Evolutionary conservation across 2,329 filamentous ascomycete species (phyloP).

Genomic region (Penicillium oxalicum): DNA sequence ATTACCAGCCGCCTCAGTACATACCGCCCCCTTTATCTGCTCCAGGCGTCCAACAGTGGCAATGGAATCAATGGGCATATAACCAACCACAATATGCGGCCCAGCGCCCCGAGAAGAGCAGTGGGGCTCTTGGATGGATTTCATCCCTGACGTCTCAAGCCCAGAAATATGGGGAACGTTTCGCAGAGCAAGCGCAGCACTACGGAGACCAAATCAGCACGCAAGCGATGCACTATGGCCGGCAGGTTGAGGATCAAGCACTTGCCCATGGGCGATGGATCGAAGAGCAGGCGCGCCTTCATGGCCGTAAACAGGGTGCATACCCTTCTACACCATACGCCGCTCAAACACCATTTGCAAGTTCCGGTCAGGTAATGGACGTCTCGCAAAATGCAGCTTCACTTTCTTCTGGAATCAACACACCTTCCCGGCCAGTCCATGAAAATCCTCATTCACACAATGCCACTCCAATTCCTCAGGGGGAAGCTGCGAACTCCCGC

Average conservation of each 20-base stretch:
- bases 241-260: conserved; percentile 36
- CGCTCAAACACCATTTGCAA: conserved; percentile 12
- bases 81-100: conserved; percentile 18
- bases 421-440: not conserved
- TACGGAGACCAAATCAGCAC: conserved; percentile 32
- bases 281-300: conserved; percentile 32
- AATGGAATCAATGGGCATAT: conserved; percentile 24
- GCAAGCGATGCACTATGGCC: conserved; percentile 32
- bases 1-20: conserved; percentile 18
- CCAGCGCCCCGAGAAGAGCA: conserved; percentile 20
- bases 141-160: conserved; percentile 32
- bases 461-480: not conserved
- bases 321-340: conserved; percentile 15
- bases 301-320: conserved; percentile 22
- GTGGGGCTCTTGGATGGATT: conserved; percentile 28
- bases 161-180: conserved; percentile 37
- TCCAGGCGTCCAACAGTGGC: conserved; percentile 22
- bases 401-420: not conserved
- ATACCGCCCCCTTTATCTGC: conserved; percentile 20
- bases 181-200: conserved; percentile 30
- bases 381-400: not conserved
- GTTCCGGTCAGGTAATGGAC: conserved; percentile 1
- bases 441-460: not conserved
- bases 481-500: not conserved
- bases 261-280: conserved; percentile 33